Evolutionary conservation across 108 stramenopile genomes (phyloP).

Genomic region (Cyclotella atomus): DNA sequence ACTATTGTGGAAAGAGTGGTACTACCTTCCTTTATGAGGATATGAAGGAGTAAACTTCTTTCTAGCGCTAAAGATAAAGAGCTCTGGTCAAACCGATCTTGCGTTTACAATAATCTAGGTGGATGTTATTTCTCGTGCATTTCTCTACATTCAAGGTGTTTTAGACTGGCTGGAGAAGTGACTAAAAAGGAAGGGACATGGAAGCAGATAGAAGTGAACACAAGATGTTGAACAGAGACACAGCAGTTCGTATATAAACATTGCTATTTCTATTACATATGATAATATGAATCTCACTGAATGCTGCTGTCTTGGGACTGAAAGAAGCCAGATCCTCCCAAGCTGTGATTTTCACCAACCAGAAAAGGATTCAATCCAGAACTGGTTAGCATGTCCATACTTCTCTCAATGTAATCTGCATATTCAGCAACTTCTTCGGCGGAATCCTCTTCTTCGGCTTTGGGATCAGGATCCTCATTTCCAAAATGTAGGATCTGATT

Average conservation of each 20-base stretch:
- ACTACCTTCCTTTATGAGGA: constrained; percentile 95
- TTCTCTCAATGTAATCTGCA: constrained; percentile 48
- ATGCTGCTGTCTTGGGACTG: not conserved
- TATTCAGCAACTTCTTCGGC: constrained; percentile 20
- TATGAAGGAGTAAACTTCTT: constrained; percentile 81
- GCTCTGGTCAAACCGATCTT: too few species aligned
- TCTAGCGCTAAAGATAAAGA: not conserved
- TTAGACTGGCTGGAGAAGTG: too few species aligned
- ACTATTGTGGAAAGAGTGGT: constrained; percentile 98
- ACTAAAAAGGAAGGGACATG: too few species aligned
- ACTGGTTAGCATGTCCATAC: constrained; percentile 39
- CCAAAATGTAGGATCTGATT: constrained; percentile 51
- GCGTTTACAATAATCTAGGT: too few species aligned
- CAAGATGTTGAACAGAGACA: too few species aligned
- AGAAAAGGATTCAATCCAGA: constrained; percentile 48
- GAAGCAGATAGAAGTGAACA: too few species aligned
- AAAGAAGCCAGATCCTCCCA: not conserved
- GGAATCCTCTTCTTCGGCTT: constrained; percentile 13
- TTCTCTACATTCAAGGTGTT: too few species aligned
- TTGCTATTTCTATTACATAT: too few species aligned
- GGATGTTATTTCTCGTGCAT: too few species aligned
- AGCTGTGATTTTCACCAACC: not conserved
- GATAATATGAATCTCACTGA: too few species aligned
- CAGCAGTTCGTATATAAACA: too few species aligned
- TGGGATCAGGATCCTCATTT: constrained; percentile 26